Percentiles rank a stretch among this genome's conserved stretches.
phyloP scores from a whole-genome alignment of 345 rosid genomes.

The Gossypium arboreum region DNA sequence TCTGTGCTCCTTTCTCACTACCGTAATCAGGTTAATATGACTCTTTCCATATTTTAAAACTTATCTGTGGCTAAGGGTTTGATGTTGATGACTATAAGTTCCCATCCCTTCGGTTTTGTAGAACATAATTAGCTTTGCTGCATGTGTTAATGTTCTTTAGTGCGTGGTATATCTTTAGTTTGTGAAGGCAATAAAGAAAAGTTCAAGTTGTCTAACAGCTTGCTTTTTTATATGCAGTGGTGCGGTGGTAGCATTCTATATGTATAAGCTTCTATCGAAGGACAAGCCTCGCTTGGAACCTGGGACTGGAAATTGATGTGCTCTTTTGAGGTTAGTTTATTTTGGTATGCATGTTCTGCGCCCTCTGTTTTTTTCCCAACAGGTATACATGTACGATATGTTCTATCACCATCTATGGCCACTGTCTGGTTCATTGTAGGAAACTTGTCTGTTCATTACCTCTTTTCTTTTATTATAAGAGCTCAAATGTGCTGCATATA shows the following conservation, averaged over 20 bases:
- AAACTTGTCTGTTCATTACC: background rate
- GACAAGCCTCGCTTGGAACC: conserved; percentile 34
- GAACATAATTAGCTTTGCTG: background rate
- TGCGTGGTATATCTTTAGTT: background rate
- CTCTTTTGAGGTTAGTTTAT: conserved; percentile 22
- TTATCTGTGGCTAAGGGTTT: background rate
- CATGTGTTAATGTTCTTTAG: background rate
- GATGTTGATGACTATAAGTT: background rate
- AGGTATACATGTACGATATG: background rate
- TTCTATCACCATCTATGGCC: background rate
- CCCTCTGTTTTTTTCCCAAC: background rate
- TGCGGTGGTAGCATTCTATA: conserved; percentile 61
- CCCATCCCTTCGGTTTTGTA: background rate
- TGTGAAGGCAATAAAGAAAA: background rate
- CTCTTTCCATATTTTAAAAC: background rate
- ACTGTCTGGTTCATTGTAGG: background rate
- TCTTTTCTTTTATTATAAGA: background rate
- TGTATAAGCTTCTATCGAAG: conserved; percentile 47
- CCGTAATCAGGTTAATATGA: conserved; percentile 51
- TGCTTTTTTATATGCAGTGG: conserved; percentile 49
- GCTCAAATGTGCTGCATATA: background rate
- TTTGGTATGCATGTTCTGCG: background rate
- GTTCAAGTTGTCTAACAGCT: conserved; percentile 1
- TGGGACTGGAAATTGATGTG: conserved; percentile 37
- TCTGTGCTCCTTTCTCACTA: conserved; percentile 28